Evolutionary conservation across 129 eudicot genomes (phyloP).

Genomic region (Centaurea solstitialis): DNA sequence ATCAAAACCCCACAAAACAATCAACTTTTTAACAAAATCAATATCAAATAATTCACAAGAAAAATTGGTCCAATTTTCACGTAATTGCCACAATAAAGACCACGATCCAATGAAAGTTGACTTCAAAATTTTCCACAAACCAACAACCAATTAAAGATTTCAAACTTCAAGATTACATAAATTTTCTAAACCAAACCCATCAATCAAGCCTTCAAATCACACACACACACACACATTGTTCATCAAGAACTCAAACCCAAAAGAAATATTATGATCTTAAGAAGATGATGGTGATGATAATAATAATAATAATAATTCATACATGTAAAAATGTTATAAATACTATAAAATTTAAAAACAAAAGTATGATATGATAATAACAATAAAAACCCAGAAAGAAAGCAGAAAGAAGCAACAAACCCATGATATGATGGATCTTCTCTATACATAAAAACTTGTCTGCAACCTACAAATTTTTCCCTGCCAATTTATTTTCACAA

Average conservation of each 20-base stretch:
- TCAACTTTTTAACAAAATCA: too few relatives aligned
- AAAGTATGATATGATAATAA: conserved; percentile 47
- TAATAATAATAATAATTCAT: conserved; percentile 23
- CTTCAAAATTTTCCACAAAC: not conserved
- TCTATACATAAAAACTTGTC: conserved; percentile 72
- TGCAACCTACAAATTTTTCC: conserved; percentile 52
- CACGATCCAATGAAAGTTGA: not conserved
- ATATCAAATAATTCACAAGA: too few relatives aligned
- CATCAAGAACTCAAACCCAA: not conserved
- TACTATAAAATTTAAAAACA: conserved; percentile 50
- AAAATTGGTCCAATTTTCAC: not conserved
- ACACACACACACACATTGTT: not conserved
- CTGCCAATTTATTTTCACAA: conserved; percentile 72
- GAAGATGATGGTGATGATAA: conserved; percentile 5
- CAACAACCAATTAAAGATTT: not conserved
- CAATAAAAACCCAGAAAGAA: conserved; percentile 46
- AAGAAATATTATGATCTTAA: not conserved
- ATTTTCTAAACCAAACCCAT: not conserved
- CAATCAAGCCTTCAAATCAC: not conserved
- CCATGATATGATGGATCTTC: conserved; percentile 40
- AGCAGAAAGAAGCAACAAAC: conserved; percentile 11
- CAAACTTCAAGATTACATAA: too few relatives aligned
- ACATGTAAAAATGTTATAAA: conserved; percentile 52
- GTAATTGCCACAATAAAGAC: not conserved
- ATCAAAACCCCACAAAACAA: not conserved